phyloP scores from a whole-genome alignment of 129 eudicot genomes.

The Artemisia argyi region DNA sequence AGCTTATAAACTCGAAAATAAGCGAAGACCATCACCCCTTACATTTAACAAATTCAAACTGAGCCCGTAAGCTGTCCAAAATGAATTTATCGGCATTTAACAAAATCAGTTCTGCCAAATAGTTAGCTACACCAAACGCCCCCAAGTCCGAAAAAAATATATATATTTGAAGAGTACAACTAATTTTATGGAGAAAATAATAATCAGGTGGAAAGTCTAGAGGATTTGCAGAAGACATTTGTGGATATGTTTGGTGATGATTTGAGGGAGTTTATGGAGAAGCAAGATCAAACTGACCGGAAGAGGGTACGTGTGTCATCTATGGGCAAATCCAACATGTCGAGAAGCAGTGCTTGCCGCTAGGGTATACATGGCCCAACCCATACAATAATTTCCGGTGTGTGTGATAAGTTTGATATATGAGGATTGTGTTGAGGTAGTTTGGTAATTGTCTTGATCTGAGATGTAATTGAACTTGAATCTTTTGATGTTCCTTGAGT shows the following conservation, averaged over 20 bases:
- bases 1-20: too few species aligned
- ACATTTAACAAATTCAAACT: too few species aligned
- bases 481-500: neutral
- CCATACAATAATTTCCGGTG: too few species aligned
- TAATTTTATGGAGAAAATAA: neutral
- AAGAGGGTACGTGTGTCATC: constrained; percentile 53
- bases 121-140: too few species aligned
- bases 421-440: too few species aligned
- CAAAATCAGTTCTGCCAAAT: too few species aligned
- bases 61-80: too few species aligned
- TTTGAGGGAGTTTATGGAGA: constrained; percentile 52
- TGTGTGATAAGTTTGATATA: too few species aligned
- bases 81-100: too few species aligned
- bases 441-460: too few species aligned
- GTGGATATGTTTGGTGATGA: constrained; percentile 86
- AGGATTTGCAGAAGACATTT: constrained; percentile 83
- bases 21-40: too few species aligned
- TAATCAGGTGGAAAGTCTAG: constrained; percentile 65
- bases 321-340: constrained; percentile 25
- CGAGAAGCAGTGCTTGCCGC: constrained; percentile 37
- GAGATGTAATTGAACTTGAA: neutral
- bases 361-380: neutral
- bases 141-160: too few species aligned
- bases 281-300: constrained; percentile 47
- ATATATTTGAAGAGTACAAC: neutral